These are phyloP conservation scores for Alternaria sp. DNA, from an alignment of 2,329 filamentous ascomycete species.

Conservation along the genomic window DNA sequence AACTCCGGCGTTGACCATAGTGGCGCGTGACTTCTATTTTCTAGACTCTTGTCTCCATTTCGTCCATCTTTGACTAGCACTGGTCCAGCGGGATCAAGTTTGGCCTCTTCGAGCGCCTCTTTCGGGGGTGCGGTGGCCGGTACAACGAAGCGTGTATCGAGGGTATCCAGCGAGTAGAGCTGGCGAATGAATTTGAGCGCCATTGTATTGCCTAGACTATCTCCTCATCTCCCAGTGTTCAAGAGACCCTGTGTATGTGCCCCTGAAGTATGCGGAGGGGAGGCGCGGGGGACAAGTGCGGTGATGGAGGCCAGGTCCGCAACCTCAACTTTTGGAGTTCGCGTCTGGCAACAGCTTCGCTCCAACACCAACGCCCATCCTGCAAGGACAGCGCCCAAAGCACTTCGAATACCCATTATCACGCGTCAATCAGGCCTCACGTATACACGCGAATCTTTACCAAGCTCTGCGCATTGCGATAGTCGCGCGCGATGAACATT, in stretches of 20 bases:
- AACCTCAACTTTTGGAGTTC: slow-evolving; percentile 35
- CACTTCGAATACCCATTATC: slow-evolving; percentile 1
- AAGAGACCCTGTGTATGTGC: background rate
- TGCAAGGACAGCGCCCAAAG: slow-evolving; percentile 17
- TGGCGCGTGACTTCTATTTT: slow-evolving; percentile 63
- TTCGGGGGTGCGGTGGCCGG: slow-evolving; percentile 70
- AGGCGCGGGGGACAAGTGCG: slow-evolving; percentile 23
- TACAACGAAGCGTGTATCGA: slow-evolving; percentile 75
- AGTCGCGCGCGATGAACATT: slow-evolving; percentile 42
- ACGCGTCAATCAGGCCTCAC: slow-evolving; percentile 36
- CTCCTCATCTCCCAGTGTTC: slow-evolving; percentile 24
- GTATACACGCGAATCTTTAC: background rate
- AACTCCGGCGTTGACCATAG: slow-evolving; percentile 91
- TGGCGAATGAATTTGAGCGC: slow-evolving; percentile 57
- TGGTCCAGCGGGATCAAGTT: slow-evolving; percentile 42
- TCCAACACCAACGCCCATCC: slow-evolving; percentile 33
- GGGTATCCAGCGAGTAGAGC: slow-evolving; percentile 69
- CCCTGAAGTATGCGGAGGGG: slow-evolving; percentile 12
- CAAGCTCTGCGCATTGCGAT: slow-evolving; percentile 17
- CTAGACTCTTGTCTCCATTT: slow-evolving; percentile 24
- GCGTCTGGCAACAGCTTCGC: slow-evolving; percentile 37
- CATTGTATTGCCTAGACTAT: slow-evolving; percentile 36
- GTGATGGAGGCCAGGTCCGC: slow-evolving; percentile 20
- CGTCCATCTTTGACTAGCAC: slow-evolving; percentile 32
- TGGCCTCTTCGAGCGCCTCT: slow-evolving; percentile 44